These are phyloP conservation scores for Alternaria postmessia DNA, from an alignment of 2,329 filamentous ascomycete genomes.

Conservation along the genomic window DNA sequence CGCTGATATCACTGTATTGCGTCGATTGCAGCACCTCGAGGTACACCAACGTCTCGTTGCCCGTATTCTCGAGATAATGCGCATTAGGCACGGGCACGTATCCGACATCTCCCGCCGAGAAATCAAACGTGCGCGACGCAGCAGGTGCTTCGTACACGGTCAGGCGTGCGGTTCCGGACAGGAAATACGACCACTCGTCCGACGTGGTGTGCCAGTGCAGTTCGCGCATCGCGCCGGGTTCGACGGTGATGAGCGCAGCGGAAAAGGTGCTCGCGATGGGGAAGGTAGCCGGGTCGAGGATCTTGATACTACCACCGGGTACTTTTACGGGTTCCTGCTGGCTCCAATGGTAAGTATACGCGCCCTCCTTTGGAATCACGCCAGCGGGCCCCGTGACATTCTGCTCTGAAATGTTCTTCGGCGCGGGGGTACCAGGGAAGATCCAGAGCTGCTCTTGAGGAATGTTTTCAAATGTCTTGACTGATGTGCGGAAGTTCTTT, in stretches of 20 bases:
- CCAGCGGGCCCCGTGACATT: constrained; percentile 56
- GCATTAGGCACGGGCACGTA: constrained; percentile 64
- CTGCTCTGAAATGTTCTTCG: constrained; percentile 49
- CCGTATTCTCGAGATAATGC: constrained; percentile 70
- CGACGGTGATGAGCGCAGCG: constrained; percentile 59
- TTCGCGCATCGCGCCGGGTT: constrained; percentile 71
- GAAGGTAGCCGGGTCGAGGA: constrained; percentile 66
- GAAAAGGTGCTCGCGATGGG: constrained; percentile 59
- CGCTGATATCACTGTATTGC: constrained; percentile 63
- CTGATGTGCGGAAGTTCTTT: constrained; percentile 54
- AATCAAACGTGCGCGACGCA: constrained; percentile 65
- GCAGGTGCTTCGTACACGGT: constrained; percentile 64
- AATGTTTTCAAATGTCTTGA: constrained; percentile 48
- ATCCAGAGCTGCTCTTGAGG: constrained; percentile 54
- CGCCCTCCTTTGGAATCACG: constrained; percentile 35
- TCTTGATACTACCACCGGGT: constrained; percentile 67
- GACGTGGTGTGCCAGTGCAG: constrained; percentile 69
- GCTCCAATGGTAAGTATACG: constrained; percentile 56
- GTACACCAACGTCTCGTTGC: constrained; percentile 65
- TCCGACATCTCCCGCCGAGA: constrained; percentile 66
- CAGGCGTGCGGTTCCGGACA: constrained; percentile 63
- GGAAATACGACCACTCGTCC: constrained; percentile 70
- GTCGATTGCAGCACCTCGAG: constrained; percentile 66
- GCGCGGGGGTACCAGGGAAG: constrained; percentile 52
- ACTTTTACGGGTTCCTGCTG: constrained; percentile 59